phyloP scores from a whole-genome alignment of 2,329 filamentous ascomycete species.

The Alternaria triticina region DNA sequence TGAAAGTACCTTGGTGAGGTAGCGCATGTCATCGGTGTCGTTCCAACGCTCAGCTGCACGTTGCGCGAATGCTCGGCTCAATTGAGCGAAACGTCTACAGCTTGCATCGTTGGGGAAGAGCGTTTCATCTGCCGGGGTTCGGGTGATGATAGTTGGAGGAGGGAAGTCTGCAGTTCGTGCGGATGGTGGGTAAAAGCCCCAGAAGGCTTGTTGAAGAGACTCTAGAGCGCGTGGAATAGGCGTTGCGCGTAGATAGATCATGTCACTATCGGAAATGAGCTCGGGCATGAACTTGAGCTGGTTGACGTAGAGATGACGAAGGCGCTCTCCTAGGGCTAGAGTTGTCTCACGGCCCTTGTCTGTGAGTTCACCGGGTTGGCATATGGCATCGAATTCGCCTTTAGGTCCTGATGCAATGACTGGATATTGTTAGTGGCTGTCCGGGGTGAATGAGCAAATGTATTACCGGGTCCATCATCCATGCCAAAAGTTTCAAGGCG shows the following conservation, averaged over 20 bases:
- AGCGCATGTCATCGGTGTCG: conserved; percentile 77
- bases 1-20: conserved; percentile 76
- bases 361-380: conserved; percentile 58
- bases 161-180: conserved; percentile 52
- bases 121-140: conserved; percentile 56
- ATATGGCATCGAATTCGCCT: conserved; percentile 79
- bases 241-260: conserved; percentile 56
- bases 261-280: conserved; percentile 50
- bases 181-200: conserved; percentile 55
- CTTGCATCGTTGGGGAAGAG: conserved; percentile 58
- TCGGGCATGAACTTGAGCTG: conserved; percentile 58
- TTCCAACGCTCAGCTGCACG: conserved; percentile 57
- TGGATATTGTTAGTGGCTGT: conserved; percentile 12
- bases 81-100: conserved; percentile 56
- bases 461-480: conserved; percentile 60
- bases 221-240: conserved; percentile 59
- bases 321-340: conserved; percentile 54
- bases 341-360: conserved; percentile 59
- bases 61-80: conserved; percentile 56
- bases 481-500: conserved; percentile 82
- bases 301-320: conserved; percentile 58
- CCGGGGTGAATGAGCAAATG: too few relatives aligned
- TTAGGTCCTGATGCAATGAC: conserved; percentile 70
- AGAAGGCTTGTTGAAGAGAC: conserved; percentile 58
- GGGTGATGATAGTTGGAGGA: conserved; percentile 53